Percentiles rank a stretch among this genome's conserved stretches.
phyloP scores from a whole-genome alignment of 257 asterid species.

The Solanum piurae region DNA sequence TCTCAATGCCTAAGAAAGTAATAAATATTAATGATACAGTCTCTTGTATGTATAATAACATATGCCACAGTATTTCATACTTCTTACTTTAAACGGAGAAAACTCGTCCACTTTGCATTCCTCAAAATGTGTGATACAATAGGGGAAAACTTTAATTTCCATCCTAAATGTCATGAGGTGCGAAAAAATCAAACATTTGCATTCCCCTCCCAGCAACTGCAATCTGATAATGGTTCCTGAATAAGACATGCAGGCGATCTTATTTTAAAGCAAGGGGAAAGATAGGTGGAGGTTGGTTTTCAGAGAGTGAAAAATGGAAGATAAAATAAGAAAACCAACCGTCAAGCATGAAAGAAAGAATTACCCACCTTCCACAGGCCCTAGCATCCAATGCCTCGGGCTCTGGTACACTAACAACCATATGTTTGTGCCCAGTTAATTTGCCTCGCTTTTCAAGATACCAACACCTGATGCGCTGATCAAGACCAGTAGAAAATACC shows the following conservation, averaged over 20 bases:
- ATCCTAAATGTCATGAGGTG: slow-evolving; percentile 7
- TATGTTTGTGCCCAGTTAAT: slow-evolving; percentile 45
- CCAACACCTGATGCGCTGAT: slow-evolving; percentile 95
- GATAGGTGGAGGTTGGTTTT: neutral
- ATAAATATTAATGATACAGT: neutral
- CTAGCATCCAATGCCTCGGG: slow-evolving; percentile 88
- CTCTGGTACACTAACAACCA: slow-evolving; percentile 82
- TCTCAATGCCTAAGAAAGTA: neutral
- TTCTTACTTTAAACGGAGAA: neutral
- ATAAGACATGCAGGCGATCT: neutral
- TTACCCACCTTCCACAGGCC: slow-evolving; percentile 44
- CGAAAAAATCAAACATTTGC: slow-evolving; percentile 70
- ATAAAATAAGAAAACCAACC: neutral
- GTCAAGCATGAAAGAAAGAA: neutral
- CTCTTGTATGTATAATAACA: neutral
- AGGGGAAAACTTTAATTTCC: neutral
- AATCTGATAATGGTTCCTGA: slow-evolving; percentile 71
- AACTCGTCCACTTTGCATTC: neutral
- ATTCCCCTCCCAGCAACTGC: slow-evolving; percentile 95
- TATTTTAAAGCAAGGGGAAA: neutral
- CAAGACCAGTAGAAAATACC: slow-evolving; percentile 90
- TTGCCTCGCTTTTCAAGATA: slow-evolving; percentile 26
- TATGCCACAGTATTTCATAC: neutral
- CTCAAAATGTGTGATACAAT: neutral
- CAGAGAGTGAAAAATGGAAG: neutral